Base-by-base conservation (phyloP, 148 eudicot genomes). In the Heliosperma pusillum region DNA sequence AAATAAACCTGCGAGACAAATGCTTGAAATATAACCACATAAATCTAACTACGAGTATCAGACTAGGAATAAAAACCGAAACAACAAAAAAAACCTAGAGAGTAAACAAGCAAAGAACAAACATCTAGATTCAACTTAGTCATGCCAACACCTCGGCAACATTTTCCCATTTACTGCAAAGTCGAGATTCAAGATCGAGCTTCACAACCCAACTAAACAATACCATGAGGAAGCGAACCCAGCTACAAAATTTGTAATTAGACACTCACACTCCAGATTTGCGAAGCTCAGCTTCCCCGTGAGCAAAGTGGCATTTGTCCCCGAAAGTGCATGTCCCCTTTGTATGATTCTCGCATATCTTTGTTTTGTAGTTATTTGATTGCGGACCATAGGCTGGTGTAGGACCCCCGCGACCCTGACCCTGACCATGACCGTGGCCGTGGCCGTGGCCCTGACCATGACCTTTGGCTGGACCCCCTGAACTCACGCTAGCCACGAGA, bases 231-330 rank as follows among this genome's bases (percentile, higher is more conserved):
- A 69, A 21, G 26, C 42, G 3, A 61, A 30, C 70, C 71, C 55
- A 74, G 76, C 25, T 22, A 57, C 80, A 66, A 77, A 72, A 75
- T 56, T 20, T 30, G 30, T 40, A 30, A 42, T n/a, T 7, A 42
- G 16, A 15, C 20, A 27, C 67, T 79, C 79, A 82, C 10, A 74
- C 74, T 58, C 59, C 81, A 52, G 80, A 66, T 20, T 75, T 83
- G 3, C 92, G 89, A 76, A 91, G 70, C 86, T 91, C 94, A 2
- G 79, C 56, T 1, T 77, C 84, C 5, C 90, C 89, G 73, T 91
- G 97, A 22, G 97, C 94, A 73, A 91, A 91, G 82, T 89, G 89
- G 68, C 97, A 91, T 81, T 76, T 88, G 4, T 91, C 97, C 5
- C 94, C 97, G 52, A 84, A 91, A 15, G 90, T 87, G 74, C 97